These are phyloP conservation scores for Bipolaris zeicola DNA, from an alignment of 2,329 filamentous ascomycete species.

Conservation along the genomic window DNA sequence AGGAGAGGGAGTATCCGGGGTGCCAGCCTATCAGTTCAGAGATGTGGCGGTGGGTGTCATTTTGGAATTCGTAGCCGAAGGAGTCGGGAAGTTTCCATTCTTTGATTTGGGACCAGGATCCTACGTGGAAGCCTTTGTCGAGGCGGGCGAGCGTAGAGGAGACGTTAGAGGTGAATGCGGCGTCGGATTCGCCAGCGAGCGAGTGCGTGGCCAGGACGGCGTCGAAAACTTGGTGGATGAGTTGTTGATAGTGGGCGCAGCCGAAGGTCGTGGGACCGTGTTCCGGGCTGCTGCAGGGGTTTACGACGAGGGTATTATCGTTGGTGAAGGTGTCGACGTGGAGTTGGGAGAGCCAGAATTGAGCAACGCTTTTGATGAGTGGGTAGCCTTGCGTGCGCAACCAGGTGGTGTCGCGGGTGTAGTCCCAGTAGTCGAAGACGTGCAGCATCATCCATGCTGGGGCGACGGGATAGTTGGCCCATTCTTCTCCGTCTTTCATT, in stretches of 20 bases:
- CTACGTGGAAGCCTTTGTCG: slow-evolving; percentile 59
- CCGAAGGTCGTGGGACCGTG: slow-evolving; percentile 59
- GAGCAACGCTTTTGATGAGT: slow-evolving; percentile 58
- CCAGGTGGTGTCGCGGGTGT: slow-evolving; percentile 57
- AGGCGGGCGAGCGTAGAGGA: slow-evolving; percentile 52
- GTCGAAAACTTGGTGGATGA: slow-evolving; percentile 52
- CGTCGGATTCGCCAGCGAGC: slow-evolving; percentile 32
- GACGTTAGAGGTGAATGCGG: slow-evolving; percentile 47
- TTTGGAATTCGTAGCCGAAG: slow-evolving; percentile 49
- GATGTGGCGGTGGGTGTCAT: slow-evolving; percentile 59
- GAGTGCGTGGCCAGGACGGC: slow-evolving; percentile 30
- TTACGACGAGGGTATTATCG: slow-evolving; percentile 61
- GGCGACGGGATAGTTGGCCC: slow-evolving; percentile 54
- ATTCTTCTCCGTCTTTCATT: slow-evolving; percentile 54
- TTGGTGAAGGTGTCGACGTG: slow-evolving; percentile 57
- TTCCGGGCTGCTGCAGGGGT: slow-evolving; percentile 65
- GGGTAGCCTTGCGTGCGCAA: slow-evolving; percentile 56
- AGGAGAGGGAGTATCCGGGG: slow-evolving; percentile 59
- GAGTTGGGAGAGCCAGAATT: slow-evolving; percentile 64
- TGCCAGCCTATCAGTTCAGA: slow-evolving; percentile 63
- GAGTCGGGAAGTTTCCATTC: slow-evolving; percentile 57
- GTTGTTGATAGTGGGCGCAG: slow-evolving; percentile 61
- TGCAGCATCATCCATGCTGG: slow-evolving; percentile 67
- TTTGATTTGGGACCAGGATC: slow-evolving; percentile 53
- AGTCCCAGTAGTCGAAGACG: slow-evolving; percentile 63